These are phyloP conservation scores for Parathielavia hyrcaniae DNA, from an alignment of 495 filamentous ascomycete genomes.

Conservation along the genomic window DNA sequence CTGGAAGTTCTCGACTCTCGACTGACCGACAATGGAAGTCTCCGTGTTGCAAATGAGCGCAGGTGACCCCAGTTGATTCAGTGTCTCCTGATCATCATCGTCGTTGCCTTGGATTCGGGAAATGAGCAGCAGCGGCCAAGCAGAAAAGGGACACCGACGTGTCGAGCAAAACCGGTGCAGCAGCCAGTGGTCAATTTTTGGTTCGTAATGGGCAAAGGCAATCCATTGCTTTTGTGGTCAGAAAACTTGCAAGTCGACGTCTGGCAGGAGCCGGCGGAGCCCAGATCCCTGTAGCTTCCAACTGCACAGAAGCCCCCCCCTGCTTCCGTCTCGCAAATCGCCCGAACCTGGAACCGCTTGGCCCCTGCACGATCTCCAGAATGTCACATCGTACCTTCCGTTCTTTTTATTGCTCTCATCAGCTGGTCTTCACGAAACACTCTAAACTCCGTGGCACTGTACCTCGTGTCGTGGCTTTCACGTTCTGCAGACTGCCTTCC, in stretches of 20 bases:
- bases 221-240: constrained; percentile 19
- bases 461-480: neutral
- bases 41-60: neutral
- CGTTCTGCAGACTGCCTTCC: neutral
- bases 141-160: constrained; percentile 3
- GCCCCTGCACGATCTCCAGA: constrained; percentile 9
- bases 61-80: neutral
- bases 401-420: neutral
- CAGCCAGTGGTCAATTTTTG: constrained; percentile 23
- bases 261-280: neutral
- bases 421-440: neutral
- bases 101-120: neutral
- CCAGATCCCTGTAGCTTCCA: neutral
- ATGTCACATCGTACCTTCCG: constrained; percentile 1
- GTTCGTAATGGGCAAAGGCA: constrained; percentile 28
- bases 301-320: neutral
- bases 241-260: neutral
- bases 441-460: neutral
- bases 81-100: neutral
- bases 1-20: too few relatives aligned
- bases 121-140: constrained; percentile 18
- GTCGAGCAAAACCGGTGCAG: neutral
- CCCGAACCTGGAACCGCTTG: constrained; percentile 9
- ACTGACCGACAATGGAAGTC: too few relatives aligned
- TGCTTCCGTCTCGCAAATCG: neutral